A percentile compares a stretch with the other conserved stretches of the same genome.
Evolutionary conservation across 2,329 filamentous ascomycete species (phyloP).

Genomic region (Elsinoe arachidis): DNA sequence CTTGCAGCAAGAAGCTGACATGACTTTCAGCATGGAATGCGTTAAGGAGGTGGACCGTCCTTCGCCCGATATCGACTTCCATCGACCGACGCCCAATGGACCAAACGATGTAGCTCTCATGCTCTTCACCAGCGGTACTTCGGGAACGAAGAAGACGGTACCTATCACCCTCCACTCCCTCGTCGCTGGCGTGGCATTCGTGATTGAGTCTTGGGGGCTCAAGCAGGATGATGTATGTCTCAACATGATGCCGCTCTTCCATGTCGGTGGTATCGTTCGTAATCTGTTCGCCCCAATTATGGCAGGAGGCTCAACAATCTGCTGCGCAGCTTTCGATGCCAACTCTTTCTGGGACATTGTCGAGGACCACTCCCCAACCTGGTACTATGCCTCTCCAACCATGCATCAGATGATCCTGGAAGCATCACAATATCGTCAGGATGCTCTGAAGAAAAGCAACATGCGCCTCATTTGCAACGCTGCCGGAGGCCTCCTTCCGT

Average conservation of each 20-base stretch:
- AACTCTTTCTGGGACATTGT: conserved; percentile 50
- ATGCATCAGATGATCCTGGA: conserved; percentile 49
- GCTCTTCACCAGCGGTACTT: conserved; percentile 51
- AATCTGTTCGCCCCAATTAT: conserved; percentile 49
- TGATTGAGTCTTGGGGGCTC: conserved; percentile 47
- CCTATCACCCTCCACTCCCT: conserved; percentile 45
- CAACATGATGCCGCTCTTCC: conserved; percentile 54
- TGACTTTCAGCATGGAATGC: conserved; percentile 22
- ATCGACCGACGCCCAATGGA: conserved; percentile 28
- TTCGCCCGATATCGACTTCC: neutral
- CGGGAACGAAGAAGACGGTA: conserved; percentile 51
- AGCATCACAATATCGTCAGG: conserved; percentile 34
- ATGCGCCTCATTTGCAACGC: conserved; percentile 50
- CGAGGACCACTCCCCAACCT: conserved; percentile 41
- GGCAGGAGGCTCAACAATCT: conserved; percentile 46
- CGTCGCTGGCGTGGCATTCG: conserved; percentile 43
- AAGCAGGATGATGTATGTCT: conserved; percentile 41
- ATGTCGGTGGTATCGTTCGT: conserved; percentile 46
- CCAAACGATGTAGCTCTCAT: conserved; percentile 43
- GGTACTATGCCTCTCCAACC: conserved; percentile 51
- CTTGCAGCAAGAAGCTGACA: conserved; percentile 31
- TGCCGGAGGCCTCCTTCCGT: conserved; percentile 45
- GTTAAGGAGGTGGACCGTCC: neutral
- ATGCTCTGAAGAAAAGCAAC: conserved; percentile 35
- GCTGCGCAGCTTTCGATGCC: conserved; percentile 47